Evolutionary conservation across 2,329 filamentous ascomycete genomes (phyloP).

Genomic region (Chaetothyriales sp.): DNA sequence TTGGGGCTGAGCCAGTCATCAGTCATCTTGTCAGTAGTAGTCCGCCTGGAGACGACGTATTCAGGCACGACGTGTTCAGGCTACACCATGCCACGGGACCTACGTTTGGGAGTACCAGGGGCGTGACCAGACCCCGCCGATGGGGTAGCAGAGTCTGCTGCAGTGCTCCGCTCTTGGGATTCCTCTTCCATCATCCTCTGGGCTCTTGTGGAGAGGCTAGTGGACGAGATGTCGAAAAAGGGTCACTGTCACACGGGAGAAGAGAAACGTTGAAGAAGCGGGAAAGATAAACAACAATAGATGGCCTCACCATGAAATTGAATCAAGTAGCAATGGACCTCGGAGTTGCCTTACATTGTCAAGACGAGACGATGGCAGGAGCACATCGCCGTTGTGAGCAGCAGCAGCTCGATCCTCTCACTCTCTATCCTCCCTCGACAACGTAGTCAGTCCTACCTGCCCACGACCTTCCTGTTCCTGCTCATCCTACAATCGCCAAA

Average conservation of each 20-base stretch:
- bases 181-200: not conserved
- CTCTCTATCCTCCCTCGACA: no score
- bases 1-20: conserved; percentile 9
- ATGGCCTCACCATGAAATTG: not conserved
- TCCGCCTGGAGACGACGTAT: not conserved
- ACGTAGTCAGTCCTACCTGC: no score
- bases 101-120: conserved; percentile 16
- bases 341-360: not conserved
- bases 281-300: not conserved
- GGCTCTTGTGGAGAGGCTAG: not conserved
- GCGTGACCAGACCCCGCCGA: conserved; percentile 7
- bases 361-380: not conserved
- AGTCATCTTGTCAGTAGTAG: conserved; percentile 1
- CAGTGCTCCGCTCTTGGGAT: conserved; percentile 8
- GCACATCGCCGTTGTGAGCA: not conserved
- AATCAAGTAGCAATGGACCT: not conserved
- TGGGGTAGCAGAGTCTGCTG: conserved; percentile 9
- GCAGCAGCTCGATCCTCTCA: not conserved
- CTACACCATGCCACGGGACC: conserved; percentile 3
- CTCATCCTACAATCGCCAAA: not conserved
- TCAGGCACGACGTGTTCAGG: not conserved
- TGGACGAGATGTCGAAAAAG: not conserved
- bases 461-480: not conserved
- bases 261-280: not conserved
- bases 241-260: not conserved